Conservation (phyloP, 2,329 filamentous ascomycete species). For the Ceratocystis lukuohia region DNA sequence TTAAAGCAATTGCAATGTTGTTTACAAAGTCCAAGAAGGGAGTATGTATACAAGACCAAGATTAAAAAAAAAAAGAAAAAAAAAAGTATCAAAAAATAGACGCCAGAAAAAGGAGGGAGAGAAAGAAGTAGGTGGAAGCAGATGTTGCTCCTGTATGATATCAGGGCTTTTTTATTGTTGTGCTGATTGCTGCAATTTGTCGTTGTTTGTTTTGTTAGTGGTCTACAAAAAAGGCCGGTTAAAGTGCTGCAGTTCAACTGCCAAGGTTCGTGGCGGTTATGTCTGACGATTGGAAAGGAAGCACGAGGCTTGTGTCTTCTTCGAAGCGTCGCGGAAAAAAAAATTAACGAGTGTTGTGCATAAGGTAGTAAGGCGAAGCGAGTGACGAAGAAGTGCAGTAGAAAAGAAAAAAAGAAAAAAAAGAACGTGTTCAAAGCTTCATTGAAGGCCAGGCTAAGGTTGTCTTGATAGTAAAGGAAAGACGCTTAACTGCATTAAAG, state of each 20-base stretch:
- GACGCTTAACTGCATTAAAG: not conserved
- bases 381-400: not conserved
- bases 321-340: not conserved
- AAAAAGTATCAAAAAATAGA: not conserved
- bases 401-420: not conserved
- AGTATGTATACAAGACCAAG: not conserved
- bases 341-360: not conserved
- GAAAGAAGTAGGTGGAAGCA: not conserved
- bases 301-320: not conserved
- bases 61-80: not conserved
- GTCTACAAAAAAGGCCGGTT: not conserved
- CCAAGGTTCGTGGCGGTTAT: not conserved
- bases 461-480: not conserved
- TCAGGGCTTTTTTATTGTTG: not conserved
- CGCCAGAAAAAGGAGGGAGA: not conserved
- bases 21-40: not conserved
- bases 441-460: not conserved
- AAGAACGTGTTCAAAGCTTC: slow-evolving; percentile 5
- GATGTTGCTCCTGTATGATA: not conserved
- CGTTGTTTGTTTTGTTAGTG: not conserved
- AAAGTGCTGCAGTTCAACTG: not conserved
- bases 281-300: not conserved
- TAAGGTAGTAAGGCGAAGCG: not conserved
- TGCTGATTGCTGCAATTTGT: not conserved
- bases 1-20: not conserved